phyloP scores from a whole-genome alignment of 768 basidiomycete species.

The Tulasnella sp. region DNA sequence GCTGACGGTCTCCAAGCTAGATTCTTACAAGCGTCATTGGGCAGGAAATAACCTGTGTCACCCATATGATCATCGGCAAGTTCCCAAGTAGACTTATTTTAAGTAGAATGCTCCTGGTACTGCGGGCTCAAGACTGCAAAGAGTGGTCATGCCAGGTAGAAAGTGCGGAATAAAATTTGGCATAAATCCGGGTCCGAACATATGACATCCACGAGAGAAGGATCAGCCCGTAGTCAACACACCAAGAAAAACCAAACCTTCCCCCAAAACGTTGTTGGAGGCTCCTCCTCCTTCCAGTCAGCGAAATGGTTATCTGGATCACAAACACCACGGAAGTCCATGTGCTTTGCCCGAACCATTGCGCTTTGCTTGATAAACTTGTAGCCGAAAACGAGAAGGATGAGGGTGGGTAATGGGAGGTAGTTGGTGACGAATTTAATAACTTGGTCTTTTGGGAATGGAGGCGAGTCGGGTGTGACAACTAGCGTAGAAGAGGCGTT shows the following conservation, averaged over 20 bases:
- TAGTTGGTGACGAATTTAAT: slow-evolving; percentile 27
- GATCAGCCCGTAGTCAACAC: neutral
- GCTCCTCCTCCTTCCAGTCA: slow-evolving; percentile 2
- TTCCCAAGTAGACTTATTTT: neutral
- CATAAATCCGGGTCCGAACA: neutral
- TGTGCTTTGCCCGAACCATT: slow-evolving; percentile 16
- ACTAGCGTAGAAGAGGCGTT: neutral
- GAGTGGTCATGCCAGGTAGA: too few relatives aligned
- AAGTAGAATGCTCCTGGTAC: too few relatives aligned
- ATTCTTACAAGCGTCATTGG: too few relatives aligned
- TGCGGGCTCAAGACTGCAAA: too few relatives aligned
- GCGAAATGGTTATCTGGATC: slow-evolving; percentile 21
- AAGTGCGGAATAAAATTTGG: too few relatives aligned
- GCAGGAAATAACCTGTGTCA: neutral
- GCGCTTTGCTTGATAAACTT: slow-evolving; percentile 30
- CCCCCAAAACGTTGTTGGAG: slow-evolving; percentile 9
- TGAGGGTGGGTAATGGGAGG: slow-evolving; percentile 26
- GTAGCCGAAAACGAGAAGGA: slow-evolving; percentile 31
- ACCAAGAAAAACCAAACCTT: slow-evolving; percentile 19
- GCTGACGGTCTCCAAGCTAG: too few relatives aligned
- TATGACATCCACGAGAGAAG: neutral
- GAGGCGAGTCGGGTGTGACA: neutral
- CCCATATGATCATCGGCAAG: neutral
- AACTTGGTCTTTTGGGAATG: slow-evolving; percentile 20
- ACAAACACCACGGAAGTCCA: slow-evolving; percentile 24